phyloP scores from a whole-genome alignment of 495 filamentous ascomycete species.

The Paragyromitra xinjiangensis region DNA sequence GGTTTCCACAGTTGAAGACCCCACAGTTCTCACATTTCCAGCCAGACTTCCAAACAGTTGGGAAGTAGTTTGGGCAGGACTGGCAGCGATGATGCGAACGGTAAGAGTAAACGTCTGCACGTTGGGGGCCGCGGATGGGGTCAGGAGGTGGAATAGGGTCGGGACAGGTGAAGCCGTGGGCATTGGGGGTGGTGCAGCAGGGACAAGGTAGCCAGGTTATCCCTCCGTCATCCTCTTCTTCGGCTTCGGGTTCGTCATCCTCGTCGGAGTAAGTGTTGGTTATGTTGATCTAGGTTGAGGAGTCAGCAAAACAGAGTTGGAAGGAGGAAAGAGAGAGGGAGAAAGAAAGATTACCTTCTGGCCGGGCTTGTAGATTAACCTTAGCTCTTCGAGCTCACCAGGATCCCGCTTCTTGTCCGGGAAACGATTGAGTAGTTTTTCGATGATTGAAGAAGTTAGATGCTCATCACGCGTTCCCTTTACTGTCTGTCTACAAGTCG shows the following conservation, averaged over 20 bases:
- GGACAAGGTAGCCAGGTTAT: constrained; percentile 40
- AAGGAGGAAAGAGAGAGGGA: background rate
- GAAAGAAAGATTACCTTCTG: constrained; percentile 67
- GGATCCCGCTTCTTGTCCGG: constrained; percentile 72
- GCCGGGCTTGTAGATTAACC: constrained; percentile 75
- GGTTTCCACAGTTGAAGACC: constrained; percentile 26
- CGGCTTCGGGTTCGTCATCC: constrained; percentile 40
- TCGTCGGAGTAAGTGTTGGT: constrained; percentile 46
- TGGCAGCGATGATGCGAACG: constrained; percentile 40
- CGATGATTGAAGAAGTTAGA: constrained; percentile 77
- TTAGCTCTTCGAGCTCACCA: constrained; percentile 76
- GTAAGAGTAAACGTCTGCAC: constrained; percentile 27
- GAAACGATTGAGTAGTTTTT: constrained; percentile 79
- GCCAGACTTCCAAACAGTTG: constrained; percentile 41
- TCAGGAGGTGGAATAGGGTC: constrained; percentile 43
- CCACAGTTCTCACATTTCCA: constrained; percentile 44
- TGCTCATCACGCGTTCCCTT: constrained; percentile 86
- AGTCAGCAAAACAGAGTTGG: constrained; percentile 7
- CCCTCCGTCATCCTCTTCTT: constrained; percentile 42
- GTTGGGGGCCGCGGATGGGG: constrained; percentile 22
- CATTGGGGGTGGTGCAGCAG: constrained; percentile 36
- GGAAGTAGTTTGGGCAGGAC: constrained; percentile 28
- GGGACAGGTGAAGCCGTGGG: constrained; percentile 37
- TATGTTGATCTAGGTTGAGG: constrained; percentile 33
- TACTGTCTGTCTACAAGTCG: constrained; percentile 84